A percentile compares a stretch with the other conserved stretches of the same genome.
phyloP scores from a whole-genome alignment of 2,329 filamentous ascomycete genomes.

The Hypoxylon sp. region DNA sequence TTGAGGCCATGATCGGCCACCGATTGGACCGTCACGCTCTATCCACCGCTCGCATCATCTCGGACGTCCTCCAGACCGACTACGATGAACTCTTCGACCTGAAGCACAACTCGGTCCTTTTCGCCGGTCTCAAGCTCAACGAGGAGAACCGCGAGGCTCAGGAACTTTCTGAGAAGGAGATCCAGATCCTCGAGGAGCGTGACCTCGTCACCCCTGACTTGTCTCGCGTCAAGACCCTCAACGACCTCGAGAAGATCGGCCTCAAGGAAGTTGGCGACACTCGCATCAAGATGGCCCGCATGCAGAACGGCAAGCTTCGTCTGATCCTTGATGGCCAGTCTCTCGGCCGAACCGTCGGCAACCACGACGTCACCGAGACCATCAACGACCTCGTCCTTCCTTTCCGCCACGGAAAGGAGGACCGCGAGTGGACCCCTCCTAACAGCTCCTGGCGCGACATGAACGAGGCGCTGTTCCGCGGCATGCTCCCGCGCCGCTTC shows the following conservation, averaged over 20 bases:
- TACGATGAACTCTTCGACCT: conserved; percentile 59
- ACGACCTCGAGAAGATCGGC: conserved; percentile 52
- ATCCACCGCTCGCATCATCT: conserved; percentile 48
- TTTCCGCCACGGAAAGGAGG: conserved; percentile 46
- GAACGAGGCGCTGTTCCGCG: conserved; percentile 49
- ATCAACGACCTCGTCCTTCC: conserved; percentile 53
- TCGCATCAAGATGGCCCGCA: conserved; percentile 51
- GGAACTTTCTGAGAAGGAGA: conserved; percentile 50
- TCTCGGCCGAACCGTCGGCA: conserved; percentile 50
- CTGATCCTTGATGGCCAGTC: conserved; percentile 49
- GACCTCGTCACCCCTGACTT: conserved; percentile 55
- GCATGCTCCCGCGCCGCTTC: conserved; percentile 44
- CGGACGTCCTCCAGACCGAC: conserved; percentile 56
- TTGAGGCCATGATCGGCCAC: conserved; percentile 54
- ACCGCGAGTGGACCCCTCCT: conserved; percentile 50
- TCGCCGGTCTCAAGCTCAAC: conserved; percentile 53
- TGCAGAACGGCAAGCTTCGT: conserved; percentile 56
- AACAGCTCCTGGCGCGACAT: conserved; percentile 54
- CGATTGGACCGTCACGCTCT: conserved; percentile 51
- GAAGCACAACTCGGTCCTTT: conserved; percentile 54
- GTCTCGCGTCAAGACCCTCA: conserved; percentile 49
- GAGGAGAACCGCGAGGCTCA: conserved; percentile 50
- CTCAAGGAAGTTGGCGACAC: conserved; percentile 49
- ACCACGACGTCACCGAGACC: conserved; percentile 51
- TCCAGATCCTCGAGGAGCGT: conserved; percentile 52